Percentiles rank a stretch among this genome's conserved stretches.
Evolutionary conservation across 192 early-diverging fungal species (phyloP).

Genomic region (Dissophora globulifera): DNA sequence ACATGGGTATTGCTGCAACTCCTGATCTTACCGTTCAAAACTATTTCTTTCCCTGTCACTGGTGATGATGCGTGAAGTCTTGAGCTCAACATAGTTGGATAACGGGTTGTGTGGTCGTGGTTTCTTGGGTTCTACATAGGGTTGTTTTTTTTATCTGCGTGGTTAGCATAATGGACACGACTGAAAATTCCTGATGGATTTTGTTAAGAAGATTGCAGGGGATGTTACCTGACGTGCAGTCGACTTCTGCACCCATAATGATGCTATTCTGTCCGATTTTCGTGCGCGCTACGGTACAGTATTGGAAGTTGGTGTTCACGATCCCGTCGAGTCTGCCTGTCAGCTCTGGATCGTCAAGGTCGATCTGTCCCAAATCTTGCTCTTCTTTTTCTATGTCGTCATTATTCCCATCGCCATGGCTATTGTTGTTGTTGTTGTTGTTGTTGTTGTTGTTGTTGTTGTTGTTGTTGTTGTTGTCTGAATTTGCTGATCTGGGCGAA

Average conservation of each 20-base stretch:
- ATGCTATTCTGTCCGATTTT: constrained; percentile 73
- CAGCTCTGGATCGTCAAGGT: constrained; percentile 57
- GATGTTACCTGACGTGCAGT: constrained; percentile 74
- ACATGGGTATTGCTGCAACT: no score
- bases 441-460: no score
- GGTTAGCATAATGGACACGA: background rate
- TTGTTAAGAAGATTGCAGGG: background rate
- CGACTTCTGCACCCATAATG: constrained; percentile 93
- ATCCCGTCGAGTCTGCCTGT: constrained; percentile 50
- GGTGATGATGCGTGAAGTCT: constrained; percentile 71
- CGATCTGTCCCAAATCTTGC: constrained; percentile 13
- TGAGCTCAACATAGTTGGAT: constrained; percentile 86
- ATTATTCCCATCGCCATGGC: background rate
- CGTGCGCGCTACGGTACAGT: constrained; percentile 87
- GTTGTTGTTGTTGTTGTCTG: no score
- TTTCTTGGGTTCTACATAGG: constrained; percentile 51
- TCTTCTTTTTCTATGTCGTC: background rate
- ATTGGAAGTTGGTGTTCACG: constrained; percentile 90
- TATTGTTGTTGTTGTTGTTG: background rate
- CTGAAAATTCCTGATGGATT: background rate
- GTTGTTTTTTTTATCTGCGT: no score
- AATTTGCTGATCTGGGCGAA: no score
- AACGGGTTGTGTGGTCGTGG: constrained; percentile 61
- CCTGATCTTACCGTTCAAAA: constrained; percentile 70
- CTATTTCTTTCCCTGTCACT: constrained; percentile 54